Base-by-base conservation (phyloP, 2,329 filamentous ascomycete species). In the Fusarium tupiense region DNA sequence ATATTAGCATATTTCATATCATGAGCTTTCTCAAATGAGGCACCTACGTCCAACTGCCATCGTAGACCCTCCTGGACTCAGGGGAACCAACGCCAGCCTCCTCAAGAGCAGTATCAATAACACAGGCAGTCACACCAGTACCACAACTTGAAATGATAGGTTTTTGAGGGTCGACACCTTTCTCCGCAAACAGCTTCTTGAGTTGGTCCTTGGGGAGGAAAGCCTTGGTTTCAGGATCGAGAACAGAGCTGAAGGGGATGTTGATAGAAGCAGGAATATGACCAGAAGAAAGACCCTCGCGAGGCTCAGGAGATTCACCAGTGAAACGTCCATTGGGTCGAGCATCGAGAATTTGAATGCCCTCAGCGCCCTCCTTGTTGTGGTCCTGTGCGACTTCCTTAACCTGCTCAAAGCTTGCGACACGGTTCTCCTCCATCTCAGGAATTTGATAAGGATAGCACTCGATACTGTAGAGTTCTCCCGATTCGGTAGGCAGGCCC, bases 21-120 rank as follows among this genome's bases (percentile, higher is more conserved):
- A 53, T 63, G 33, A 40, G 44, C n/a, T 57, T 43, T 43, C 61
- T 19, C 31, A 26, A n/a, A 38, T 20, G 44, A 31, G 64, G 17
- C 16, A 92, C 93, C 91, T 87, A 97, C 89, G 96, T 98, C 96
- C 96, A 99, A 83, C 95, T 98, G 54, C 96, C 96, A 82, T 99
- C 96, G 79, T 99, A 99, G 29, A 99, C 87, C 80, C 89, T 91
- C 75, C 94, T 90, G 62, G 89, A 89, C 69, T 91, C 88, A 1
- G 89, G 83, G 8, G 89, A 86, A 5, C 93, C 93, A 80, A 91
- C 95, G 4, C 91, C 92, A 29, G 95, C 94, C 82, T 94, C 91
- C 37, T 90, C 90, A 61, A 99, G 84, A 5, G 95, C 96, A 43
- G 95, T 92, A 80, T 99, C 96, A 47, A 99, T 90, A 49, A 98